These are phyloP conservation scores for Eustoma russellianum DNA, from an alignment of 257 asterid species.

Conservation along the genomic window DNA sequence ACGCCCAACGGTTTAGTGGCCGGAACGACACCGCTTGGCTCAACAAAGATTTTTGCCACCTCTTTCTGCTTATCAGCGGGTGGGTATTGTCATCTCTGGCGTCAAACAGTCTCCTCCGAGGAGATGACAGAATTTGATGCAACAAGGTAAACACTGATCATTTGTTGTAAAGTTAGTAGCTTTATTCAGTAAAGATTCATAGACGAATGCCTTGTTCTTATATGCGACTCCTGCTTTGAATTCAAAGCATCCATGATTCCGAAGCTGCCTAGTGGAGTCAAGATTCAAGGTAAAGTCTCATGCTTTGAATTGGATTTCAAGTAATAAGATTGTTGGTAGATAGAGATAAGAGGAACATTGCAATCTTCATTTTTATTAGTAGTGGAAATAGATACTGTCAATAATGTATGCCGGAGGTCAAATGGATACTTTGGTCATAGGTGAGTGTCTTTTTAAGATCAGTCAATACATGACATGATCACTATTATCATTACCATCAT, in stretches of 20 bases:
- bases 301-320: slow-evolving; percentile 1
- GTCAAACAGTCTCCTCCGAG: no score
- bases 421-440: slow-evolving; percentile 96
- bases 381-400: slow-evolving; percentile 65
- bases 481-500: no score
- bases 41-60: no score
- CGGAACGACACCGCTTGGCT: no score
- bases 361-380: slow-evolving; percentile 24
- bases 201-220: slow-evolving; percentile 11
- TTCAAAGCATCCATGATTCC: slow-evolving; percentile 82
- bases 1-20: no score
- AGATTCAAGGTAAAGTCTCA: slow-evolving; percentile 56
- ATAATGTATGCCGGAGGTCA: slow-evolving; percentile 84
- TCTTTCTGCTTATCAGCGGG: no score
- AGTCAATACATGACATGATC: no score
- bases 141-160: slow-evolving; percentile 46
- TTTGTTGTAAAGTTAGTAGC: not conserved
- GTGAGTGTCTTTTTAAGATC: slow-evolving; percentile 22
- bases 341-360: no score
- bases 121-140: slow-evolving; percentile 68
- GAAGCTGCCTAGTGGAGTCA: slow-evolving; percentile 78
- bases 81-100: no score
- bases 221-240: slow-evolving; percentile 25
- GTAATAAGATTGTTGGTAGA: no score
- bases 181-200: not conserved